These are phyloP conservation scores for Trametes coccinea DNA, from an alignment of 768 basidiomycete species.

Conservation along the genomic window DNA sequence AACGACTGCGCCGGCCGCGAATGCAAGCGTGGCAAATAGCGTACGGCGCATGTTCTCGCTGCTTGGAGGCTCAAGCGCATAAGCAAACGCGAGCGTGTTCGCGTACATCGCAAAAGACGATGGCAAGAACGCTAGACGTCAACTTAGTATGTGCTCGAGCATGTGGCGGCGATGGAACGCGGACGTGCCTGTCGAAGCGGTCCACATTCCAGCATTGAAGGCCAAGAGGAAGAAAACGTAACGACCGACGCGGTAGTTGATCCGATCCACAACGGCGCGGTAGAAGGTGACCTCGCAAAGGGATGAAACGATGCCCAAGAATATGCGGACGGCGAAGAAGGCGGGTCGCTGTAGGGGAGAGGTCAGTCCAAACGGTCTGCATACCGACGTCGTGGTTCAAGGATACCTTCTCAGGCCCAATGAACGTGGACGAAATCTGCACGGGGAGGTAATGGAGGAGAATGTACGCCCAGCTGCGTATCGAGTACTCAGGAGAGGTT, in stretches of 20 bases:
- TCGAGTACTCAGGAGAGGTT: constrained; percentile 84
- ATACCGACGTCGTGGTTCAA: no score
- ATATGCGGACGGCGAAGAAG: constrained; percentile 88
- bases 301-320: constrained; percentile 70
- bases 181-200: constrained; percentile 72
- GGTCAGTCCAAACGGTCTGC: neutral
- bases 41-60: constrained; percentile 55
- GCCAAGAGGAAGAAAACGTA: constrained; percentile 88
- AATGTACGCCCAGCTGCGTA: constrained; percentile 95
- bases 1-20: constrained; percentile 82
- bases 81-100: constrained; percentile 75
- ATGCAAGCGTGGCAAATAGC: constrained; percentile 62
- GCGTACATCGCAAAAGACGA: constrained; percentile 96
- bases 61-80: constrained; percentile 60
- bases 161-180: neutral
- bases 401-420: constrained; percentile 73
- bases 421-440: constrained; percentile 51
- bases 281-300: constrained; percentile 83
- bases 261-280: constrained; percentile 72
- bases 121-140: constrained; percentile 80
- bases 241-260: constrained; percentile 90
- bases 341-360: constrained; percentile 62
- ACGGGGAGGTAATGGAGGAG: constrained; percentile 74
- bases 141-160: neutral
- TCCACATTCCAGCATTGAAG: constrained; percentile 94